Percentiles rank a stretch among this genome's conserved stretches.
Conservation (phyloP, 139 green algal genomes). For the Chlorella sp. region DNA sequence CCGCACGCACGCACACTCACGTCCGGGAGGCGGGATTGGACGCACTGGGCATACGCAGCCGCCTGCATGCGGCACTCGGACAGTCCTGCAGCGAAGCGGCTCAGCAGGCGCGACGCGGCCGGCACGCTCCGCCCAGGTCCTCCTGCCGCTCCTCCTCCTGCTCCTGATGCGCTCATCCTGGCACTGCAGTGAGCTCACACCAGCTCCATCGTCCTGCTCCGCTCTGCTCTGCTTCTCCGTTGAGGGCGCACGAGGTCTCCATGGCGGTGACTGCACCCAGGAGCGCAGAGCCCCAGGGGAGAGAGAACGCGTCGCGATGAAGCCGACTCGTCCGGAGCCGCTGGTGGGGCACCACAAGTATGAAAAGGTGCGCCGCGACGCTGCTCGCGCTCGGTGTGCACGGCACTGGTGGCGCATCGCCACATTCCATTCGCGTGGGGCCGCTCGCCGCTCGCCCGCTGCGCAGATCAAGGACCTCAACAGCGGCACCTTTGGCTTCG, state of each 20-base stretch:
- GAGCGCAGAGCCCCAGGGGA: too few species aligned
- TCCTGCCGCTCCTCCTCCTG: too few species aligned
- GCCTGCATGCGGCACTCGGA: background rate
- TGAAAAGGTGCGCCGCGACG: conserved; percentile 32
- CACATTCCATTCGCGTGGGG: too few species aligned
- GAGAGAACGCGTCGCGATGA: background rate
- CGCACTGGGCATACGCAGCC: background rate
- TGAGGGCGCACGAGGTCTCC: too few species aligned
- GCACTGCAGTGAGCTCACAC: too few species aligned
- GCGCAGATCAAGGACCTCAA: conserved; percentile 46
- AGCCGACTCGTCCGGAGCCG: conserved; percentile 25
- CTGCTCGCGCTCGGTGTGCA: background rate
- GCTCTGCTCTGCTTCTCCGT: too few species aligned
- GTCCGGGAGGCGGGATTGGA: background rate
- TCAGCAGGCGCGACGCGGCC: too few species aligned
- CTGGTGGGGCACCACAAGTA: conserved; percentile 43
- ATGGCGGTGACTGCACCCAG: too few species aligned
- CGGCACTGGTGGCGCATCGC: background rate
- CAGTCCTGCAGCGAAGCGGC: background rate
- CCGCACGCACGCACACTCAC: background rate
- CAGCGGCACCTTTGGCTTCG: conserved; percentile 89
- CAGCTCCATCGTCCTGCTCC: too few species aligned
- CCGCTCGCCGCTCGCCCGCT: too few species aligned
- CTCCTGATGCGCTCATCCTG: too few species aligned
- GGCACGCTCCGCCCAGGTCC: too few species aligned